Evolutionary conservation across 2,329 filamentous ascomycete genomes (phyloP), one percentile per base, ranked within the genome.

Genomic region (Colletotrichum euphorbiae): DNA sequence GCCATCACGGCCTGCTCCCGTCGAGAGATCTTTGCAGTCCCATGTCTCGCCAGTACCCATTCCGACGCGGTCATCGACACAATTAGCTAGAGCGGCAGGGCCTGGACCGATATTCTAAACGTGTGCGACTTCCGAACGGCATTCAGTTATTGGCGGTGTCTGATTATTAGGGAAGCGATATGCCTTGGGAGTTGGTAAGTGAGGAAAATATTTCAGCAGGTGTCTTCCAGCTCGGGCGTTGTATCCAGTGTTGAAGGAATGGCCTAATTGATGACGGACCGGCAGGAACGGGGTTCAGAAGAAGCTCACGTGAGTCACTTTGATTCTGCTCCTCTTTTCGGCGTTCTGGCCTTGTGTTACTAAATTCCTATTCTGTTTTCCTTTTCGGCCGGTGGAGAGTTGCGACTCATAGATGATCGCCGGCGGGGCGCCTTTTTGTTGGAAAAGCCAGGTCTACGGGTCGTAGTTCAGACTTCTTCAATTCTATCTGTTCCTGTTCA

Each of bases 311-410:
- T 7, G 48, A 36, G 48, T 28, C n/a, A 33, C 19, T 33, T 52
- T 31, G 31, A 31, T 52, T 42, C 21, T 42, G 31, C 15, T 42
- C 46, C 19, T 28, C 66, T 43, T n/a, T 65, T 33, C 40, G 61
- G 62, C 62, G 66, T 69, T 69, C 55, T 60, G 66, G 55, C 61
- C 36, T 48, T 69, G 66, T 69, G 66, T 69, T 69, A 66, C 31
- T 69, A 69, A 62, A 60, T 28, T 28, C 28, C 6, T 46, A 48
- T 28, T 21, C 3, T 45, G 8, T 54, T 54, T 54, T 28, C 28
- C 28, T 28, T 28, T 28, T 28, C 28, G 28, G 28, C 28, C 24
- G 48, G 33, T 40, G 55, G 54, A 56, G 42, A 46, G 33, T 60
- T 55, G 28, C 42, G 36, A 52, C 62, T 48, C 66, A 48, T 69